Base-by-base conservation (phyloP, 345 rosid genomes). In the Euphorbia peplus region DNA sequence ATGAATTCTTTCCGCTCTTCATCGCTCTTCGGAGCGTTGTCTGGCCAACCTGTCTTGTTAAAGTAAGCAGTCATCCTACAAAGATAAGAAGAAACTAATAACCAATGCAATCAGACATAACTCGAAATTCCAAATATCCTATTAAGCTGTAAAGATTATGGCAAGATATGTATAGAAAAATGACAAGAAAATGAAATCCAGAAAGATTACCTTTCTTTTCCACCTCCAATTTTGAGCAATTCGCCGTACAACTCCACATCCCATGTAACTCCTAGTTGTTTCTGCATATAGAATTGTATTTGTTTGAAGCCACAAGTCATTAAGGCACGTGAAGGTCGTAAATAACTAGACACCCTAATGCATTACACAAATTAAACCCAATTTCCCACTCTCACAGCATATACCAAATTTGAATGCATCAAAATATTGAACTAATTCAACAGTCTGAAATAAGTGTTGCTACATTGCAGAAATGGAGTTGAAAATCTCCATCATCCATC, bases 1-100 rank as follows among this genome's bases (percentile, higher is more conserved):
- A 95, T 82, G 85, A 89, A 95, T 67, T 69, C 82, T 78, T 95
- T 95, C 70, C 95, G 88, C 75, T 88, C 97, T 69, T 74, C 90
- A 81, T 93, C 98, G 78, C 71, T 77, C 66, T 88, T 88, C 7
- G 98, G 95, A 75, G 93, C 91, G 29, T 88, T 93, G 58, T 89
- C 97, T 47, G 95, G 97, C 97, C 97, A 93, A 12, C 90, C 86
- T 3, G 87, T 85, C 75, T 85, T 84, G 83, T 89, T 90, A 78
- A 89, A 91, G 83, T 93, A 91, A 44, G 97, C 95, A 41, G 96
- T 91, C 98, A 89, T 91, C 88, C 98, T 91, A 69, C 57, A 68
- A 60, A 80, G 19, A 60, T 48, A 42, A 47, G 21, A 63, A 59
- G 22, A 39, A 22, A 35, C 19, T 57, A 50, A 46, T 54, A 42